Base-by-base conservation (phyloP, 2,329 filamentous ascomycete genomes). In the Microascus cirrosus region DNA sequence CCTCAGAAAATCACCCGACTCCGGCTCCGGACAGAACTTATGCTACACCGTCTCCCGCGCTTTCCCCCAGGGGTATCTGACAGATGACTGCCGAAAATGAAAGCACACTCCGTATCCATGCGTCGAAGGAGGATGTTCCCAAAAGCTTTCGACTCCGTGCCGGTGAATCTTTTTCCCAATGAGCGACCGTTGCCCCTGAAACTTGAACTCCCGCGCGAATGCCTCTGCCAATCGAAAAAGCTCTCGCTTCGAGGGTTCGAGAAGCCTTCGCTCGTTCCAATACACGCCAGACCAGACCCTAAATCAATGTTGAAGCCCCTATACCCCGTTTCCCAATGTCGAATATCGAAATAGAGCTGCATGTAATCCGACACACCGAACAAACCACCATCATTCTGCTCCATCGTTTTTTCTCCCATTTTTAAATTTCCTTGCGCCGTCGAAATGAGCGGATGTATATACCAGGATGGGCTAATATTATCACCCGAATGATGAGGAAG, bases 151-250 rank as follows among this genome's bases (percentile, higher is more conserved):
- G 55, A 48, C 42, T 45, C 45, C 42, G 20, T 42, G 22, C 55
- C 15, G 39, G 7, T 50, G 45, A 50, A 50, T 51, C 22, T 20
- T 42, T n/a, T 42, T 56, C 39, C 42, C 42, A 48, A 35, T 56
- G 55, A 56, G 55, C 50, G 55, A 56, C 55, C 34, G 25, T 51
- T 25, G 36, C 55, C 55, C 55, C 25, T 35, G 50, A 50, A 36
- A 50, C 42, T 61, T 52, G 52, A 61, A 60, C 58, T 61, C 57
- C 62, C 58, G 50, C 45, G 58, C 59, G 59, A 59, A 60, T 63
- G 59, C 53, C 56, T 59, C 58, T 57, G 25, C 32, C 55, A 34
- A 32, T 39, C 24, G 45, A 54, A 51, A 55, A 20, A 53, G 48
- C 58, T 42, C 52, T 53, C 42, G 7, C 8, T 24, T 22, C n/a